Percentiles rank a stretch among this genome's conserved stretches.
These are phyloP conservation scores for Didymella pomorum DNA, from an alignment of 2,329 filamentous ascomycete genomes.

Conservation along the genomic window DNA sequence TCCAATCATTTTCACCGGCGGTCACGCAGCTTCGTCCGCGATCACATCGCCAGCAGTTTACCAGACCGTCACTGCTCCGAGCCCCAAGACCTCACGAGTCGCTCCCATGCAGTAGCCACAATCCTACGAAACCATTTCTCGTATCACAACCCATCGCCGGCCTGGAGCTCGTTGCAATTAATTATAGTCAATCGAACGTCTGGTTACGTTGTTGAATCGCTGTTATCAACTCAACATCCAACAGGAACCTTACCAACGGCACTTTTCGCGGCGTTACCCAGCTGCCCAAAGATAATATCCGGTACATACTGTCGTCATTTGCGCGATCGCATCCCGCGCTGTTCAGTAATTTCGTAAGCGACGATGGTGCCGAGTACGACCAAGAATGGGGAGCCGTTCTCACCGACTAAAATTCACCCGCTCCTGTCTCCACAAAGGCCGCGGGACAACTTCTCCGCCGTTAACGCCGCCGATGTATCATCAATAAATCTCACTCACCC, in stretches of 20 bases:
- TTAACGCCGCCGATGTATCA: conserved; percentile 43
- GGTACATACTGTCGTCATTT: conserved; percentile 19
- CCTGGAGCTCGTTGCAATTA: conserved; percentile 34
- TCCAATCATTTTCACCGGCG: conserved; percentile 17
- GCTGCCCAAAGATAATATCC: conserved; percentile 15
- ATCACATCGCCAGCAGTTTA: conserved; percentile 20
- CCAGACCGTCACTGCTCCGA: conserved; percentile 17
- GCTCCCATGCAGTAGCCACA: conserved; percentile 45
- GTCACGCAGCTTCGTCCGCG: conserved; percentile 26
- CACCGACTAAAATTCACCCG: conserved; percentile 46
- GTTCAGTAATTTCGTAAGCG: conserved; percentile 25
- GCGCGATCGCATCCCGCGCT: conserved; percentile 24
- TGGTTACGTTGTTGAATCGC: conserved; percentile 39
- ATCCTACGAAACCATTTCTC: conserved; percentile 25
- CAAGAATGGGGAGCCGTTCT: conserved; percentile 44
- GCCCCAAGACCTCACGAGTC: conserved; percentile 26
- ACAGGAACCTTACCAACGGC: conserved; percentile 3
- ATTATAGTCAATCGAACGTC: conserved; percentile 32
- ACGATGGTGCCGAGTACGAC: conserved; percentile 35
- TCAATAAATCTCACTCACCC: conserved; percentile 36
- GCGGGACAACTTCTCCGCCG: conserved; percentile 40
- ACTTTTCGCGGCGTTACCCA: conserved; percentile 24
- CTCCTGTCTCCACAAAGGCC: conserved; percentile 45
- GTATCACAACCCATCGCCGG: conserved; percentile 27
- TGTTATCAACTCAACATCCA: conserved; percentile 5